Percentiles rank a stretch among this genome's conserved stretches.
phyloP scores from a whole-genome alignment of 495 filamentous ascomycete genomes.

The Neurospora sp. region DNA sequence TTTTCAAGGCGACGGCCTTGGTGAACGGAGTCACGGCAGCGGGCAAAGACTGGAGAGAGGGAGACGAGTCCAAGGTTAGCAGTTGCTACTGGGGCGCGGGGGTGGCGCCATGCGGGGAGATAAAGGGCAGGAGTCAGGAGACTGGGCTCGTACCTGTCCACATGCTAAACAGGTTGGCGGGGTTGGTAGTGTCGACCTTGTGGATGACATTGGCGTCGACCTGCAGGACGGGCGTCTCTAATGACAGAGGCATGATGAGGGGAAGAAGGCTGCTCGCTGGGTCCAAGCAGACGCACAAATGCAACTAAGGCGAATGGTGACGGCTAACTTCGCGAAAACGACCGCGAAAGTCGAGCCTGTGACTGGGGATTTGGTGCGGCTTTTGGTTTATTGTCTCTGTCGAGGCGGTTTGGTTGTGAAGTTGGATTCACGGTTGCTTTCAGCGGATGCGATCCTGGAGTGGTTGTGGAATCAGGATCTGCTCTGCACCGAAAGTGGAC shows the following conservation, averaged over 20 bases:
- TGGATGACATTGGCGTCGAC: conserved; percentile 81
- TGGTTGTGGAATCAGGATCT: conserved; percentile 8
- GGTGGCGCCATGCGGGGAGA: conserved; percentile 14
- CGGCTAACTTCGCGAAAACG: conserved; percentile 9
- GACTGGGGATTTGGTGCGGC: not conserved
- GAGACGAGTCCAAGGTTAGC: conserved; percentile 2
- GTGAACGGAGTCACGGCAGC: conserved; percentile 89
- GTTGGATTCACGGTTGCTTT: not conserved
- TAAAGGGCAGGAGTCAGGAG: not conserved
- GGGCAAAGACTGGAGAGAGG: conserved; percentile 73
- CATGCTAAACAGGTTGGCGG: conserved; percentile 92
- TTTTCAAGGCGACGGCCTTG: conserved; percentile 91
- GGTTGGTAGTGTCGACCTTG: conserved; percentile 86
- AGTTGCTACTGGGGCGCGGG: conserved; percentile 1
- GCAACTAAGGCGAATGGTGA: conserved; percentile 12
- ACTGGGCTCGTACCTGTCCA: conserved; percentile 70
- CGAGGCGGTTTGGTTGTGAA: not conserved
- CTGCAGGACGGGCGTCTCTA: conserved; percentile 51
- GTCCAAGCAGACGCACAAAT: conserved; percentile 17
- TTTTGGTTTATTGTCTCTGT: not conserved
- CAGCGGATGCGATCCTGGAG: conserved; percentile 14
- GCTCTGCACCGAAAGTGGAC: conserved; percentile 22
- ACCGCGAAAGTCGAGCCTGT: conserved; percentile 11
- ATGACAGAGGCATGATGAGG: conserved; percentile 23
- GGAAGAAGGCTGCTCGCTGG: conserved; percentile 18